A percentile compares a stretch with the other conserved stretches of the same genome.
phyloP scores from a whole-genome alignment of 345 rosid species.

The Garcia nutans region DNA sequence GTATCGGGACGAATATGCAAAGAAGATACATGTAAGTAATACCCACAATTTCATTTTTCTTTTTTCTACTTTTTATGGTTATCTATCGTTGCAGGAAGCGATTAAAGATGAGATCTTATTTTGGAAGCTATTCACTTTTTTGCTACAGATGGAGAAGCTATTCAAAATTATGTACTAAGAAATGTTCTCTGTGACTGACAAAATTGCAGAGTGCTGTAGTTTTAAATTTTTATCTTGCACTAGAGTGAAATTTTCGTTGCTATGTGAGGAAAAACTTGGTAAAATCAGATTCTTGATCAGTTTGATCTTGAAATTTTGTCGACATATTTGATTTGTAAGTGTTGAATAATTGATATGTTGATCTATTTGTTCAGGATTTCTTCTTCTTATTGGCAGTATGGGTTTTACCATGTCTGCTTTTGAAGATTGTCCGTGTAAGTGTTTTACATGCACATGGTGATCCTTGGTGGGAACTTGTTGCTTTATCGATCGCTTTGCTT shows the following conservation, averaged over 20 bases:
- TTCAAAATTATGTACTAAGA: background rate
- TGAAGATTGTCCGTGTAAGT: conserved; percentile 32
- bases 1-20: conserved; percentile 28
- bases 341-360: background rate
- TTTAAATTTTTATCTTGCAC: background rate
- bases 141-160: too few relatives aligned
- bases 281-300: background rate
- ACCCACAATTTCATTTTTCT: background rate
- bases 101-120: too few relatives aligned
- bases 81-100: background rate
- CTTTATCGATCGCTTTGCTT: conserved; percentile 15
- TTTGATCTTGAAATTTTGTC: background rate
- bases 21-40: conserved; percentile 32
- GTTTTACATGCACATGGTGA: conserved; percentile 1
- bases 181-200: background rate
- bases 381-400: conserved; percentile 29
- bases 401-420: conserved; percentile 30
- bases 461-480: conserved; percentile 29
- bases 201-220: background rate
- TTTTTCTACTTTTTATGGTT: background rate
- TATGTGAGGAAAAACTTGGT: background rate
- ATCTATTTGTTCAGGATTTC: conserved; percentile 32
- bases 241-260: background rate
- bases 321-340: background rate
- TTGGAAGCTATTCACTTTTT: too few relatives aligned